phyloP scores from a whole-genome alignment of 495 filamentous ascomycete genomes.

The Jackrogersella multiformis region DNA sequence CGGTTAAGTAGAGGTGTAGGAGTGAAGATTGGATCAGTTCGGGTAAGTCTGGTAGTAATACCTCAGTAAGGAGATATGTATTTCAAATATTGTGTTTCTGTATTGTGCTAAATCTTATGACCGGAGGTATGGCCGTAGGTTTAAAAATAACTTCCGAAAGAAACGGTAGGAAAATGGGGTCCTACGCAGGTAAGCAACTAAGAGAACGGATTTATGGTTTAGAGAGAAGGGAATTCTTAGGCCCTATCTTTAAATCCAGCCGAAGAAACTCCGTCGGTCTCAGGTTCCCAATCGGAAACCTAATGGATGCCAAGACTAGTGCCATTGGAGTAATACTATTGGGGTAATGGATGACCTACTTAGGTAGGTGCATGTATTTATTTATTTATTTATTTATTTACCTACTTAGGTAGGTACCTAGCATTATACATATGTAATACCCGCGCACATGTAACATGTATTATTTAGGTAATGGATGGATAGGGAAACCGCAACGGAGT shows the following conservation, averaged over 20 bases:
- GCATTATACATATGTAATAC: not conserved
- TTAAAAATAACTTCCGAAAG: constrained; percentile 40
- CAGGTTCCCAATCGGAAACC: constrained; percentile 12
- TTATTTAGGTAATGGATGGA: not conserved
- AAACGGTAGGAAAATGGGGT: not conserved
- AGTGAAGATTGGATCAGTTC: not conserved
- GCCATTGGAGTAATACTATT: not conserved
- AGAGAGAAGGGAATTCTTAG: not conserved
- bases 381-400: not conserved
- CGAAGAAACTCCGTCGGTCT: constrained; percentile 29
- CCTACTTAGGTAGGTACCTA: not conserved
- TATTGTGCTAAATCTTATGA: constrained; percentile 6
- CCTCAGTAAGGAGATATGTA: not conserved
- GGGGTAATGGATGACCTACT: too few species aligned
- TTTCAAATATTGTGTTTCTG: not conserved
- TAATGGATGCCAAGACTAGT: constrained; percentile 19
- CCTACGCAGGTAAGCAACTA: not conserved
- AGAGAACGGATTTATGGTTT: not conserved
- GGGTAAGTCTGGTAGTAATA: not conserved
- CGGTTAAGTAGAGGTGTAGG: constrained; percentile 22
- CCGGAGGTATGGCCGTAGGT: constrained; percentile 17
- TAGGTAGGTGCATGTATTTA: too few species aligned
- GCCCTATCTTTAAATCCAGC: constrained; percentile 40
- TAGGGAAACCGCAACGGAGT: constrained; percentile 31
- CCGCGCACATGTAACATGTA: not conserved